Conservation (phyloP, 495 filamentous ascomycete species). For the Tetracladium setigerum region DNA sequence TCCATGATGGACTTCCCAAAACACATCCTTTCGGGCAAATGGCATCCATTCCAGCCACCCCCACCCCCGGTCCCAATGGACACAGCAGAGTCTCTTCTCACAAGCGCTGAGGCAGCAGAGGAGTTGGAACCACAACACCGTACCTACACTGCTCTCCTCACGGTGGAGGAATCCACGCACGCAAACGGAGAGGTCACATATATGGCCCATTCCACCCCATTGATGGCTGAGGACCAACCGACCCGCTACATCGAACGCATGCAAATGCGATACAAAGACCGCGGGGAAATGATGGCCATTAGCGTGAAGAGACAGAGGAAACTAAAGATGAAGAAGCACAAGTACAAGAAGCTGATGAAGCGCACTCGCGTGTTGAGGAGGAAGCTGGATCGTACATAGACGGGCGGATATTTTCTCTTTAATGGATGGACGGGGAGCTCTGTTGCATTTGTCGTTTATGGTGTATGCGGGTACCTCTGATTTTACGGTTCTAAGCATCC, state of each 20-base stretch:
- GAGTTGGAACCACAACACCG: slow-evolving; percentile 37
- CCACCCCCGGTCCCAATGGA: slow-evolving; percentile 59
- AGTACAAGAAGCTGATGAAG: slow-evolving; percentile 98
- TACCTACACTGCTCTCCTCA: slow-evolving; percentile 72
- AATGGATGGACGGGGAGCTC: neutral
- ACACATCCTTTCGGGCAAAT: slow-evolving; percentile 43
- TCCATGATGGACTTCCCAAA: slow-evolving; percentile 17
- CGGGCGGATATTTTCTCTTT: neutral
- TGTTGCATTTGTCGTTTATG: neutral
- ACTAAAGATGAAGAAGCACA: slow-evolving; percentile 99
- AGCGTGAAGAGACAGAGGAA: slow-evolving; percentile 83
- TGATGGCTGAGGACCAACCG: slow-evolving; percentile 34
- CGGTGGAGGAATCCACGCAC: slow-evolving; percentile 69
- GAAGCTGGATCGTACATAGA: slow-evolving; percentile 60
- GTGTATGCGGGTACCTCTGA: too few relatives aligned
- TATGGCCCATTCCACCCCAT: slow-evolving; percentile 39
- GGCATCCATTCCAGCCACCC: slow-evolving; percentile 71
- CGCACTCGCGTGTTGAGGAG: slow-evolving; percentile 82
- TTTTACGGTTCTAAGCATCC: too few relatives aligned
- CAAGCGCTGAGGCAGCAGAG: slow-evolving; percentile 22
- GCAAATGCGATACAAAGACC: slow-evolving; percentile 42
- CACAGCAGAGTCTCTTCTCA: slow-evolving; percentile 30
- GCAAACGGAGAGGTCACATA: slow-evolving; percentile 58
- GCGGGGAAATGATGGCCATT: slow-evolving; percentile 50
- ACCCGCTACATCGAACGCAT: slow-evolving; percentile 42